These are phyloP conservation scores for Fragaria vesca DNA, from an alignment of 306 rosid species.

Conservation along the genomic window DNA sequence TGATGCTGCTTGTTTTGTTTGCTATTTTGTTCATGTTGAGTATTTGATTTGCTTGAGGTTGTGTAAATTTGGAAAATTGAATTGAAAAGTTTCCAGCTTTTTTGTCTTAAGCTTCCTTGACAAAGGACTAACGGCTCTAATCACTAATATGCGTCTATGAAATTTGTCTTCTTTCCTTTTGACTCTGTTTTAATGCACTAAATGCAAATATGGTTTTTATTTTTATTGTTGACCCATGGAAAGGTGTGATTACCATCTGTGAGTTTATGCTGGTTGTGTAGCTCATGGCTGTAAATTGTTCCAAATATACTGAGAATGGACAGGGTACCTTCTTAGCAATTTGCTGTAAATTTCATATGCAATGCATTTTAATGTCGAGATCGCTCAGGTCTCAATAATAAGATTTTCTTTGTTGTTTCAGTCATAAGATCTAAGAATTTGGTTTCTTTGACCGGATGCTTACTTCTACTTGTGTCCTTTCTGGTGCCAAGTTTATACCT, in stretches of 20 bases:
- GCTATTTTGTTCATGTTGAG: not conserved
- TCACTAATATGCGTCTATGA: slow-evolving; percentile 1
- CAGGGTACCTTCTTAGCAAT: not conserved
- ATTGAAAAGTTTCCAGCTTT: not conserved
- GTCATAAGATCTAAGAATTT: not conserved
- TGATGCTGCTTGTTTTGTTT: not conserved
- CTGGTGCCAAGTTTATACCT: not conserved
- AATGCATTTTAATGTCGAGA: not conserved
- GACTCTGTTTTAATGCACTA: not conserved
- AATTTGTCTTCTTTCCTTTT: not conserved
- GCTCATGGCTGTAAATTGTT: not conserved
- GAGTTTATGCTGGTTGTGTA: not conserved
- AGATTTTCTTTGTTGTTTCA: not conserved
- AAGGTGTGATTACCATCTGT: not conserved
- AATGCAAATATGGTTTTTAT: not conserved
- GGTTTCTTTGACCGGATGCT: not conserved
- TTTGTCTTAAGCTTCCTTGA: not conserved
- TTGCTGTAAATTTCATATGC: not conserved
- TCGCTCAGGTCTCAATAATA: not conserved
- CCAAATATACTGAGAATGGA: not conserved
- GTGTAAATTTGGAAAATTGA: not conserved
- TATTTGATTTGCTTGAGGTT: not conserved
- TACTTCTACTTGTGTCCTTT: not conserved
- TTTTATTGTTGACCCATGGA: not conserved
- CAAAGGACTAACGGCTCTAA: not conserved